Evolutionary conservation across 2,329 filamentous ascomycete genomes (phyloP).

Genomic region (Neospermospora avenae): DNA sequence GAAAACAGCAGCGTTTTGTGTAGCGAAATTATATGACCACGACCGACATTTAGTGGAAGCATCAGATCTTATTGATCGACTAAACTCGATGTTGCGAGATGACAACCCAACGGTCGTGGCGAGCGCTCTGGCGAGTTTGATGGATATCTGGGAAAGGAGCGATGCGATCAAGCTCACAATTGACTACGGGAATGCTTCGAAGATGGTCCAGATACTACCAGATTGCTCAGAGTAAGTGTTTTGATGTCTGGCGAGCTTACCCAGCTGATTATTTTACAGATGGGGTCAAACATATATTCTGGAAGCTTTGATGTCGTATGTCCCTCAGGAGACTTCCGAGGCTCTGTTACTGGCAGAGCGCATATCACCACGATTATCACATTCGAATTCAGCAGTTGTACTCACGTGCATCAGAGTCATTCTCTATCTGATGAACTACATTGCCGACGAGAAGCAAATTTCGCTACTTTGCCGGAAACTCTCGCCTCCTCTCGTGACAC

Average conservation of each 20-base stretch:
- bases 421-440: conserved; percentile 98
- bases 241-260: background rate
- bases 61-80: conserved; percentile 85
- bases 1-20: conserved; percentile 94
- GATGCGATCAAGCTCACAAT: conserved; percentile 98
- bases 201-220: conserved; percentile 93
- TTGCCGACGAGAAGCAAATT: conserved; percentile 85
- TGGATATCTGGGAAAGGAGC: conserved; percentile 98
- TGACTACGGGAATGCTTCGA: conserved; percentile 94
- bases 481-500: conserved; percentile 88
- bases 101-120: conserved; percentile 98
- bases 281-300: conserved; percentile 99
- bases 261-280: conserved; percentile 44
- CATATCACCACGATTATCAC: conserved; percentile 90
- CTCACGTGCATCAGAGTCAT: conserved; percentile 95
- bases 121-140: conserved; percentile 82
- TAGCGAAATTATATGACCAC: conserved; percentile 97
- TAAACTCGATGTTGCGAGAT: conserved; percentile 87
- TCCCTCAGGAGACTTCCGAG: conserved; percentile 86
- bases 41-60: conserved; percentile 85
- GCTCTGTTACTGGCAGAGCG: conserved; percentile 87
- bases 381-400: conserved; percentile 95
- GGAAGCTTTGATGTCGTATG: conserved; percentile 95
- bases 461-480: conserved; percentile 85
- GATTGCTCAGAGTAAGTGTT: conserved; percentile 87